A percentile compares a stretch with the other conserved stretches of the same genome.
phyloP scores from a whole-genome alignment of 2,329 filamentous ascomycete genomes.

The Epichloe festucae region DNA sequence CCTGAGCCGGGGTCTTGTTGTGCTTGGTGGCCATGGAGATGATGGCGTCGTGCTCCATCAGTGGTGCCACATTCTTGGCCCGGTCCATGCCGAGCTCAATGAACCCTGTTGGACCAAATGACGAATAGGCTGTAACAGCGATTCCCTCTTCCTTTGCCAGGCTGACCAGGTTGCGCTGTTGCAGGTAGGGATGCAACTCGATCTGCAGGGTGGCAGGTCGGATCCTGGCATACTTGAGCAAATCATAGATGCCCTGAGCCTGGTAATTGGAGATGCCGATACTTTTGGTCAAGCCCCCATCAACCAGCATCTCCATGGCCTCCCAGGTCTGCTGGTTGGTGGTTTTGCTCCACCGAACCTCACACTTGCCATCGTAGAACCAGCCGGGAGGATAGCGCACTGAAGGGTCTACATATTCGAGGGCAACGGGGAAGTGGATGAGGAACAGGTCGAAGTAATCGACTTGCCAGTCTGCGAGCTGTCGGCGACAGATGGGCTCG shows the following conservation, averaged over 20 bases:
- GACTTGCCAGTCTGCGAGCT: slow-evolving; percentile 70
- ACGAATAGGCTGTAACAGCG: slow-evolving; percentile 69
- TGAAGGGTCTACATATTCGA: slow-evolving; percentile 72
- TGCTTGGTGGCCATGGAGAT: slow-evolving; percentile 55
- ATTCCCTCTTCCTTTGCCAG: slow-evolving; percentile 58
- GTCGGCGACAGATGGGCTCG: slow-evolving; percentile 60
- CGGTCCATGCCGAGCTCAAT: slow-evolving; percentile 58
- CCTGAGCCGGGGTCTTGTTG: slow-evolving; percentile 28
- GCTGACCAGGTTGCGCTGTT: slow-evolving; percentile 57
- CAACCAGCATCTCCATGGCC: slow-evolving; percentile 65
- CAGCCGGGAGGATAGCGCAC: slow-evolving; percentile 77
- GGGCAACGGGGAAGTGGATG: slow-evolving; percentile 75
- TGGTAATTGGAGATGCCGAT: slow-evolving; percentile 82
- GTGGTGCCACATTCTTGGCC: slow-evolving; percentile 44
- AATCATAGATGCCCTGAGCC: slow-evolving; percentile 62
- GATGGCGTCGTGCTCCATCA: slow-evolving; percentile 59
- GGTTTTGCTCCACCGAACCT: slow-evolving; percentile 52
- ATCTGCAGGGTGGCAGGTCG: slow-evolving; percentile 69
- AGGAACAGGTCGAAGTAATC: slow-evolving; percentile 88
- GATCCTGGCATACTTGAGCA: slow-evolving; percentile 65
- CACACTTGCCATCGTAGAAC: slow-evolving; percentile 49
- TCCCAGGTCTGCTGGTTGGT: slow-evolving; percentile 72
- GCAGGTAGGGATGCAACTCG: slow-evolving; percentile 82
- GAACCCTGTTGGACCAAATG: slow-evolving; percentile 70
- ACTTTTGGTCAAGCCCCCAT: slow-evolving; percentile 52